Conservation (phyloP, 495 filamentous ascomycete genomes). For the Pseudevernia furfuracea region DNA sequence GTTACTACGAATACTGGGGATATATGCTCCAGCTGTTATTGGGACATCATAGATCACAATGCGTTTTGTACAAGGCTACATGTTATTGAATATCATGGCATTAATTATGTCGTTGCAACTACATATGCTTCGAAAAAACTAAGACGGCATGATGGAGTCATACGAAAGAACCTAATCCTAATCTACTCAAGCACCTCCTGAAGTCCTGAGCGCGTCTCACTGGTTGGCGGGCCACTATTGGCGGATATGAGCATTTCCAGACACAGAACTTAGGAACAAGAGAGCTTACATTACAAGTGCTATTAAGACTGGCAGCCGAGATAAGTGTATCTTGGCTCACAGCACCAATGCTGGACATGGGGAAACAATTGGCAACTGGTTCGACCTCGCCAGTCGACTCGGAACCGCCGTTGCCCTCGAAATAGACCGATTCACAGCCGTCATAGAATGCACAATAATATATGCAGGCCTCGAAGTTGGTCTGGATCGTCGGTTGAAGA, state of each 20-base stretch:
- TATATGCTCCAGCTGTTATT: background rate
- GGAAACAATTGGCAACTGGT: constrained; percentile 1
- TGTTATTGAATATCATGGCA: background rate
- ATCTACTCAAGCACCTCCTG: background rate
- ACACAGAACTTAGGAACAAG: background rate
- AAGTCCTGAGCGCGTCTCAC: background rate
- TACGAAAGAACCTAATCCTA: background rate
- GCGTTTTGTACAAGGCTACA: background rate
- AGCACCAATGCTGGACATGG: background rate
- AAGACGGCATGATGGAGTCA: background rate
- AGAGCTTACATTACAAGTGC: background rate
- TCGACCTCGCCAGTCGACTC: no score
- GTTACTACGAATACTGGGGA: background rate
- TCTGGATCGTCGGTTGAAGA: background rate
- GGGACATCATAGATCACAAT: background rate
- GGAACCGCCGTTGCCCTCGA: background rate
- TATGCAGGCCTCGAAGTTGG: constrained; percentile 21
- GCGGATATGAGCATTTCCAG: background rate
- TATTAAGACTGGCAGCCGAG: background rate
- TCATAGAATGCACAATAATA: constrained; percentile 20
- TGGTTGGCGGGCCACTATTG: background rate
- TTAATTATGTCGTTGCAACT: background rate
- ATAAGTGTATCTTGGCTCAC: background rate
- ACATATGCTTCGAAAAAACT: background rate
- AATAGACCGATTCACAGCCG: constrained; percentile 8